phyloP scores from a whole-genome alignment of 331 rosid genomes.

The Telfairia occidentalis region DNA sequence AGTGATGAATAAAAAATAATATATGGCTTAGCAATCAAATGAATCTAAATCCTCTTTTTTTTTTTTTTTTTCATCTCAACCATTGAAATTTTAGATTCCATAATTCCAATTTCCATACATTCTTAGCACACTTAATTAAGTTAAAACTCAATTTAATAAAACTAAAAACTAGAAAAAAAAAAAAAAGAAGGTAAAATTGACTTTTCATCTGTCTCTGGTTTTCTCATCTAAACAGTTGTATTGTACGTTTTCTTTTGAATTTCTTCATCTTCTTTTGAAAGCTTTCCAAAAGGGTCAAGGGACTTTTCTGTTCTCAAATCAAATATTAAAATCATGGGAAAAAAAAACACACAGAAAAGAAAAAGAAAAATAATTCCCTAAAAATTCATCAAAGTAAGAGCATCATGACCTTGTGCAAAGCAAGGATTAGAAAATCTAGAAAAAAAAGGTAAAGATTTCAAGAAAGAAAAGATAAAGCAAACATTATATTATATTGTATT shows the following conservation, averaged over 20 bases:
- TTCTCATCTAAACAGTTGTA: background rate
- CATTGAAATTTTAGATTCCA: background rate
- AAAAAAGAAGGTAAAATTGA: background rate
- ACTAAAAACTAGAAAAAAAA: background rate
- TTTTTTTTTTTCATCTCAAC: background rate
- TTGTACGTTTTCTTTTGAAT: background rate
- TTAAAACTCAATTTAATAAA: background rate
- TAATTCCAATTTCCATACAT: background rate
- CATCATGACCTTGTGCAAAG: slow-evolving; percentile 17
- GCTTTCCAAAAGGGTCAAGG: background rate
- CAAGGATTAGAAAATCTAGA: background rate
- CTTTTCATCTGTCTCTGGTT: background rate
- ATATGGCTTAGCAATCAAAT: background rate
- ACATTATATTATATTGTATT: background rate
- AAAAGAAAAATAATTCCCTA: background rate
- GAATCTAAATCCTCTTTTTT: background rate
- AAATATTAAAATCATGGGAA: background rate
- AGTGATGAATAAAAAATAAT: background rate
- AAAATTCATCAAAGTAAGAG: slow-evolving; percentile 24
- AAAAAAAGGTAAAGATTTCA: background rate
- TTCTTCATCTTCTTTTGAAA: background rate
- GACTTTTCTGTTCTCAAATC: background rate
- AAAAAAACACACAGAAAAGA: background rate
- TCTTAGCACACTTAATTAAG: background rate
- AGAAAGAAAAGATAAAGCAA: background rate